phyloP scores from a whole-genome alignment of 805 yeast species.

The Kazachstania viticola region DNA sequence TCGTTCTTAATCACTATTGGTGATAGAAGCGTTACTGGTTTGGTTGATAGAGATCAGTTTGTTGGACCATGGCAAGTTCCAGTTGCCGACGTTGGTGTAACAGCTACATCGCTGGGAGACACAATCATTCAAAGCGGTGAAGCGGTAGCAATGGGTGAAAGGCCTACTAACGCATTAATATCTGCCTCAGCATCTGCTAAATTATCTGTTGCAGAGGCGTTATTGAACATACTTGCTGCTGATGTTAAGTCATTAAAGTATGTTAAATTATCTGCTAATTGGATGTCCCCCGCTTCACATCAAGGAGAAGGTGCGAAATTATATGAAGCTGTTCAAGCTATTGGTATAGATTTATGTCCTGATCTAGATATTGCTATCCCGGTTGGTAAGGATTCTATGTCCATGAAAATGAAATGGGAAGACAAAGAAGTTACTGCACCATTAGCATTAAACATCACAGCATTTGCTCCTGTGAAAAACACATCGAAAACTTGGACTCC shows the following conservation, averaged over 20 bases:
- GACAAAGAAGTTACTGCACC: constrained; percentile 93
- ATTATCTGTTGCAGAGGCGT: constrained; percentile 90
- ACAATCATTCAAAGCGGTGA: constrained; percentile 73
- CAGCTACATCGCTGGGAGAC: constrained; percentile 80
- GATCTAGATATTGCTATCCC: constrained; percentile 86
- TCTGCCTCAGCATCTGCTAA: constrained; percentile 87
- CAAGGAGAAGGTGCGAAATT: constrained; percentile 91
- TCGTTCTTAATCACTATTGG: constrained; percentile 94
- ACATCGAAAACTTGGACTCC: constrained; percentile 96
- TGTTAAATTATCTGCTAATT: constrained; percentile 87
- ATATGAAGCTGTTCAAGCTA: constrained; percentile 94
- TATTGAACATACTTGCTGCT: constrained; percentile 81
- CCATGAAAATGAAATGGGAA: constrained; percentile 98
- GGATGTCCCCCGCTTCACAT: constrained; percentile 98
- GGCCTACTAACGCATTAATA: constrained; percentile 80
- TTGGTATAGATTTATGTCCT: constrained; percentile 90
- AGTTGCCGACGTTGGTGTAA: constrained; percentile 95
- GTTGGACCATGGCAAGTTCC: constrained; percentile 99
- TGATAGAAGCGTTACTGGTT: constrained; percentile 94
- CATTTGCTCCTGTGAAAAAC: constrained; percentile 77
- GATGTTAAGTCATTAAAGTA: constrained; percentile 65
- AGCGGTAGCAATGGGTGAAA: constrained; percentile 95
- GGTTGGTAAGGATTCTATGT: constrained; percentile 98
- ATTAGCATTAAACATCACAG: constrained; percentile 77
- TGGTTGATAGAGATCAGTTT: constrained; percentile 94